Conservation (phyloP, 805 yeast genomes). For the Pichia pseudocactophila region DNA sequence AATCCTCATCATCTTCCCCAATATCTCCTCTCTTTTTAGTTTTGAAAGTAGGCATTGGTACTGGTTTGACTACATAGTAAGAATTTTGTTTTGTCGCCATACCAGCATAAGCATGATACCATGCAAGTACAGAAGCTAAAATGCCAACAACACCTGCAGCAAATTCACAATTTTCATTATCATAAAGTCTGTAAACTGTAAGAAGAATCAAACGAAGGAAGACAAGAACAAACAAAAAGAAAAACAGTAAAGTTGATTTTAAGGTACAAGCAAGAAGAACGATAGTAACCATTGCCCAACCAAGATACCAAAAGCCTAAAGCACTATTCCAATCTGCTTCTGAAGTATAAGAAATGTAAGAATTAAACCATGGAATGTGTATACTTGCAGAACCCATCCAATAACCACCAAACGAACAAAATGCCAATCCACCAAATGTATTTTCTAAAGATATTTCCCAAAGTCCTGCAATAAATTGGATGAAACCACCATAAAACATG, state of each 20-base stretch:
- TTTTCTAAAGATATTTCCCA: constrained; percentile 68
- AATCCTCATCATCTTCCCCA: neutral
- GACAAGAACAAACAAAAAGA: constrained; percentile 42
- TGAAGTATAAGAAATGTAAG: constrained; percentile 39
- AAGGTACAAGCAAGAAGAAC: constrained; percentile 48
- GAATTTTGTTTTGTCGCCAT: constrained; percentile 56
- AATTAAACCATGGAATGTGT: constrained; percentile 47
- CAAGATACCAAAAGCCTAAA: constrained; percentile 48
- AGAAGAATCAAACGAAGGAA: constrained; percentile 46
- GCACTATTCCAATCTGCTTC: constrained; percentile 40
- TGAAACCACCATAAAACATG: constrained; percentile 63
- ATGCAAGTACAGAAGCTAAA: constrained; percentile 50
- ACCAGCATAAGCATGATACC: constrained; percentile 70
- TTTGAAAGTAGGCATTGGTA: constrained; percentile 21
- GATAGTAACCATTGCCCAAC: constrained; percentile 59
- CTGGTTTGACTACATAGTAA: constrained; percentile 34
- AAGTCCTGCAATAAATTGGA: constrained; percentile 66
- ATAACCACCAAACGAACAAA: constrained; percentile 58
- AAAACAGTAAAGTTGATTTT: constrained; percentile 46
- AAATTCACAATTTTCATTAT: constrained; percentile 27
- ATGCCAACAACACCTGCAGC: constrained; percentile 63
- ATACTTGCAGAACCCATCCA: constrained; percentile 73
- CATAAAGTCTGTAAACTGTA: constrained; percentile 44
- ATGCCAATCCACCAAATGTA: constrained; percentile 65
- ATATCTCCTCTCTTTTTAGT: too few relatives aligned